These are phyloP conservation scores for Pichia sp. DNA, from an alignment of 1,139 yeast genomes.

Conservation along the genomic window DNA sequence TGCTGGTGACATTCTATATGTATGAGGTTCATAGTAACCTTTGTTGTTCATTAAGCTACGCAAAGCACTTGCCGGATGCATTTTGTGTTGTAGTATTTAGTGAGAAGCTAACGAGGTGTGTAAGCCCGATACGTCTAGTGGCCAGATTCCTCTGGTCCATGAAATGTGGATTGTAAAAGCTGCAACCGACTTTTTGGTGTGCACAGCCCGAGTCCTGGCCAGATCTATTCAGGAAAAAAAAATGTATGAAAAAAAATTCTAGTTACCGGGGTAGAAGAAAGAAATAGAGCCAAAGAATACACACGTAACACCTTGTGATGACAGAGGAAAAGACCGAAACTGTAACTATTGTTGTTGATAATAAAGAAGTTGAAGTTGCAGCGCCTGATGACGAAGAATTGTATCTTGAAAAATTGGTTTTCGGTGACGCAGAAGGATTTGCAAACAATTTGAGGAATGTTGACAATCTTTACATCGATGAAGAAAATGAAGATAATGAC, in stretches of 20 bases:
- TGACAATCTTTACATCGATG: constrained; percentile 48
- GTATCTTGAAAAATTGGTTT: constrained; percentile 72
- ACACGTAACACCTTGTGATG: constrained; percentile 6
- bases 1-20: constrained; percentile 90
- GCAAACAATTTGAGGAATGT: constrained; percentile 55
- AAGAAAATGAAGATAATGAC: constrained; percentile 32
- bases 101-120: too few relatives aligned
- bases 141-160: too few relatives aligned
- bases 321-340: constrained; percentile 8
- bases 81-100: constrained; percentile 2
- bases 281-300: too few relatives aligned
- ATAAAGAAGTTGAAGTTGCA: constrained; percentile 30
- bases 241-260: too few relatives aligned
- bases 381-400: constrained; percentile 82
- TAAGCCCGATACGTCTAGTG: too few relatives aligned
- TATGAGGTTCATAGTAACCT: constrained; percentile 62
- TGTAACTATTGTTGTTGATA: constrained; percentile 9
- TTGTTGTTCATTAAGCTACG: constrained; percentile 24
- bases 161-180: too few relatives aligned
- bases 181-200: too few relatives aligned
- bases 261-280: too few relatives aligned
- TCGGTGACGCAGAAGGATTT: constrained; percentile 83
- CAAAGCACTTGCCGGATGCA: constrained; percentile 11
- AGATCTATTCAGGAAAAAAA: too few relatives aligned
- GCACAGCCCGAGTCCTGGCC: too few relatives aligned